Percentiles rank a stretch among this genome's conserved stretches.
Evolutionary conservation across 345 rosid species (phyloP).

Genomic region (Corymbia maculata): DNA sequence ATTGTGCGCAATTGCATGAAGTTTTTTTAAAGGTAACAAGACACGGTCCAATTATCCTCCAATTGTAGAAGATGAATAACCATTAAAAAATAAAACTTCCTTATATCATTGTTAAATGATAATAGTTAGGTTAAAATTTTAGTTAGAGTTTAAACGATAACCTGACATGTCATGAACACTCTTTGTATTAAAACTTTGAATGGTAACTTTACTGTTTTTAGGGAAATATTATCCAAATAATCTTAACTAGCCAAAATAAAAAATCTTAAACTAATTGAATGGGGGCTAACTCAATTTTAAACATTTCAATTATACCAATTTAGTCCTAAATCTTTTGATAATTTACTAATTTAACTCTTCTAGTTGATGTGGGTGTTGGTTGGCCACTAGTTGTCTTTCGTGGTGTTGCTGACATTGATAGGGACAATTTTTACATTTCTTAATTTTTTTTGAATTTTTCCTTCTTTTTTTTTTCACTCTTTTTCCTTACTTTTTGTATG

Average conservation of each 20-base stretch:
- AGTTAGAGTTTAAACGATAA: not conserved
- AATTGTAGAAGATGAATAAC: not conserved
- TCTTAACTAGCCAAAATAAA: not conserved
- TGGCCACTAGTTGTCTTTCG: not conserved
- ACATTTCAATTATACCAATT: no score
- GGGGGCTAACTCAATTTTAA: not conserved
- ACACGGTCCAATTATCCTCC: not conserved
- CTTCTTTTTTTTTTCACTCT: no score
- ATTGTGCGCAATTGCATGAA: not conserved
- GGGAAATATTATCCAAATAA: not conserved
- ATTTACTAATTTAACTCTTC: not conserved
- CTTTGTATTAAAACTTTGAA: not conserved
- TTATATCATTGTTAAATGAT: not conserved
- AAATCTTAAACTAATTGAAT: not conserved
- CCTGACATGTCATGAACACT: not conserved
- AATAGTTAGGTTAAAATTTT: not conserved
- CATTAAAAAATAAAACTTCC: not conserved
- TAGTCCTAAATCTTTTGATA: fast-evolving
- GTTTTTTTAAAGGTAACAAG: not conserved
- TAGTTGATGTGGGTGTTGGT: not conserved
- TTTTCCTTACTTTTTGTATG: not conserved
- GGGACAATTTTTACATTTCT: not conserved
- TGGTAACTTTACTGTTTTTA: not conserved
- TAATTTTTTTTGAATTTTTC: no score
- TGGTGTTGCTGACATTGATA: fast-evolving